These are phyloP conservation scores for Microbotryum violaceum DNA, from an alignment of 1,284 basidiomycete genomes.

Conservation along the genomic window DNA sequence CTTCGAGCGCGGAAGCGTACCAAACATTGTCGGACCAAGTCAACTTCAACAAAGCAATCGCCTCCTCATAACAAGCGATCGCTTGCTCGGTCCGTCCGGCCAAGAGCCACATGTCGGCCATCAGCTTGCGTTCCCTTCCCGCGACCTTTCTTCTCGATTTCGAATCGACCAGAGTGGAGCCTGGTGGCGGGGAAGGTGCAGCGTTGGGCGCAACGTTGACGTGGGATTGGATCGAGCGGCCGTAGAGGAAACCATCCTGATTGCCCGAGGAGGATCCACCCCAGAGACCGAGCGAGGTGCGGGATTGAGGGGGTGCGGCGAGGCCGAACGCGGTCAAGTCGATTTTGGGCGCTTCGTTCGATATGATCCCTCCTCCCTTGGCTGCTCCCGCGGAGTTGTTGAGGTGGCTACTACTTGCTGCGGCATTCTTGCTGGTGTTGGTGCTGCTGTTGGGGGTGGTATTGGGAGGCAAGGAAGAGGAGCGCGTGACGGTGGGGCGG, in stretches of 20 bases:
- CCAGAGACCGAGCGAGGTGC: conserved; percentile 15
- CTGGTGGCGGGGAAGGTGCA: conserved; percentile 18
- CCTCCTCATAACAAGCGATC: conserved; percentile 73
- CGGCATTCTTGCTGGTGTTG: too few relatives aligned
- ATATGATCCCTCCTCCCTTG: background rate
- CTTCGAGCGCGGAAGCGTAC: conserved; percentile 79
- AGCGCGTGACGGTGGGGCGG: conserved; percentile 44
- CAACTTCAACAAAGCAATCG: conserved; percentile 58
- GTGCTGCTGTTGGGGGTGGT: background rate
- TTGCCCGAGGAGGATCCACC: conserved; percentile 20
- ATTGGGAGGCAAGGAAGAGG: background rate
- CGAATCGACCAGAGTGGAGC: conserved; percentile 21
- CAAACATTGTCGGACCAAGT: conserved; percentile 66
- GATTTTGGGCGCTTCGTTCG: background rate
- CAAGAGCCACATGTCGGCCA: conserved; percentile 80
- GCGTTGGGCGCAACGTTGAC: conserved; percentile 12
- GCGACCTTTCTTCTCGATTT: conserved; percentile 26
- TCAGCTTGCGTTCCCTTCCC: conserved; percentile 71
- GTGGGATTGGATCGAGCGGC: conserved; percentile 18
- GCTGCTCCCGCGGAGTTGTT: conserved; percentile 1
- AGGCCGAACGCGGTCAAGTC: conserved; percentile 18
- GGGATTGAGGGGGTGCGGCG: conserved; percentile 20
- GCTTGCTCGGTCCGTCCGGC: conserved; percentile 74
- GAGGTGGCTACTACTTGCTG: background rate
- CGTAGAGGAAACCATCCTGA: conserved; percentile 23